phyloP scores from a whole-genome alignment of 257 asterid genomes.

The Nicotiana otophora region DNA sequence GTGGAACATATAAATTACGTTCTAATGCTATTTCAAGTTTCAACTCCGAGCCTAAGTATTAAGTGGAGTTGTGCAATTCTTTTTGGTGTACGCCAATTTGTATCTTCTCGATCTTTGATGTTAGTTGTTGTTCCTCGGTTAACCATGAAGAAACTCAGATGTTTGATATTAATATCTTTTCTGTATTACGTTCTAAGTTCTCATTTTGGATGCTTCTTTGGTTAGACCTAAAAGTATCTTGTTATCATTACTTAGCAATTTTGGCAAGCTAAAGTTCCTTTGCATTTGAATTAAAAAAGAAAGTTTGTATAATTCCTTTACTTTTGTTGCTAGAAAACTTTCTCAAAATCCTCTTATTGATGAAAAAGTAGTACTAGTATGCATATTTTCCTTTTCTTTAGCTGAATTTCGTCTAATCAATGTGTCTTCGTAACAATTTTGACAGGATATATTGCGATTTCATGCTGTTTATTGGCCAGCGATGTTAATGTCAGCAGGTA shows the following conservation, averaged over 20 bases:
- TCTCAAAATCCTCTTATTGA: constrained; percentile 4
- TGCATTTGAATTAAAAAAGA: not conserved
- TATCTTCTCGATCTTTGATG: not conserved
- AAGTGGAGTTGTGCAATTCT: not conserved
- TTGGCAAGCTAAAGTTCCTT: not conserved
- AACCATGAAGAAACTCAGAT: not conserved
- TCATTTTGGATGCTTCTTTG: not conserved
- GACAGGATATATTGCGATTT: constrained; percentile 95
- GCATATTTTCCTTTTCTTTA: not conserved
- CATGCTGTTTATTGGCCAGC: constrained; percentile 99
- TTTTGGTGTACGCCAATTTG: not conserved
- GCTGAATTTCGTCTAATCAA: not conserved
- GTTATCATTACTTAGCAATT: not conserved
- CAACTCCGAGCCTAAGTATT: not conserved
- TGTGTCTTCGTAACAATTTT: not conserved
- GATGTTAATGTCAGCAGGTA: constrained; percentile 95
- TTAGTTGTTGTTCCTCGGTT: not conserved
- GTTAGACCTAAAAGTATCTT: not conserved
- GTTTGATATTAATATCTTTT: not conserved
- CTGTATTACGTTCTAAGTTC: not conserved
- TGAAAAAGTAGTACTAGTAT: not conserved
- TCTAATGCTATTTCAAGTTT: not conserved
- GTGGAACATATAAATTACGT: not conserved
- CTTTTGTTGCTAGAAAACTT: not conserved
- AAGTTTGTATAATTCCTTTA: not conserved